phyloP scores from a whole-genome alignment of 2,329 filamentous ascomycete genomes.

The Colletotrichum chrysophilum region DNA sequence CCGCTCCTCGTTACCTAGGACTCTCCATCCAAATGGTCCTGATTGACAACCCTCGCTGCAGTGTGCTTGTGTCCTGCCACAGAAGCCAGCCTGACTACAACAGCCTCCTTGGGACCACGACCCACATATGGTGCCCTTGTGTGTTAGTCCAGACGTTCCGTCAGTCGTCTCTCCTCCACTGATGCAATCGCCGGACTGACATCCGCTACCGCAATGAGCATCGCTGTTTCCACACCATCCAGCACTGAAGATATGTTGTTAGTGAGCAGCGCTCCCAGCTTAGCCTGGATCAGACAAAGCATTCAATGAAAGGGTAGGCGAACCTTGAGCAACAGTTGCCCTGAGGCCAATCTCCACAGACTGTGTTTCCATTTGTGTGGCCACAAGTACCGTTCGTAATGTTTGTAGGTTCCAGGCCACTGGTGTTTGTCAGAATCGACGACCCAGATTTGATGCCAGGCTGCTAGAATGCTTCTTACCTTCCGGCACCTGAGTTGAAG shows the following conservation, averaged over 20 bases:
- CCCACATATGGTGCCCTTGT: background rate
- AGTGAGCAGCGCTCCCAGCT: fast-evolving
- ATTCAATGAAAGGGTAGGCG: background rate
- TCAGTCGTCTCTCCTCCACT: background rate
- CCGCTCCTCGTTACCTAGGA: background rate
- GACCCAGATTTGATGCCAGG: background rate
- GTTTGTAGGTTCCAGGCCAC: background rate
- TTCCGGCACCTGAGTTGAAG: slow-evolving; percentile 5
- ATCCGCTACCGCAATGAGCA: background rate
- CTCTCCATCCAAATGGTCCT: background rate
- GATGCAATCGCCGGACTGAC: background rate
- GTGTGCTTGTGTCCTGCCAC: background rate
- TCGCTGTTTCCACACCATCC: background rate
- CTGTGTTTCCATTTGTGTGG: background rate
- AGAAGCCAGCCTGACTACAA: background rate
- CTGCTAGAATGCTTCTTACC: background rate
- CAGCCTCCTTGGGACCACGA: background rate
- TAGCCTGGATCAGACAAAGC: background rate
- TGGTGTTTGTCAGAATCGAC: background rate
- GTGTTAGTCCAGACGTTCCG: background rate
- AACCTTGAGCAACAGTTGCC: background rate
- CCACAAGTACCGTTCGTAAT: background rate
- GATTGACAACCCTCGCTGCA: background rate
- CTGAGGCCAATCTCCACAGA: background rate
- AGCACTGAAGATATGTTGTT: background rate